Conservation (phyloP, 495 filamentous ascomycete genomes). For the Symbiotaphrina buchneri region DNA sequence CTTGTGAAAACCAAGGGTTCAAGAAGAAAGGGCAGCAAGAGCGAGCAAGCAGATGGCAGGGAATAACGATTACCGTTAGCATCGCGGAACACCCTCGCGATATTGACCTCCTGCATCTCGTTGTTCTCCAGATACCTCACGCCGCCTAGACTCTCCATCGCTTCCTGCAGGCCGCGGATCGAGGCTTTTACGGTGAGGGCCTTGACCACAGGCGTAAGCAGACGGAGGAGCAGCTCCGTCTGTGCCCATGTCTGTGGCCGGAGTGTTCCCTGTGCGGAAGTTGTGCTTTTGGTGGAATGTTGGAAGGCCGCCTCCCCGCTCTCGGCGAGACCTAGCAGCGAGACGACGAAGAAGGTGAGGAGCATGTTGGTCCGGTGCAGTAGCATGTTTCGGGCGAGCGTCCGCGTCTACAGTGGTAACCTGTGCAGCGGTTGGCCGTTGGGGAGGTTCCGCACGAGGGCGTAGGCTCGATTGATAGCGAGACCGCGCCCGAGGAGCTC, state of each 20-base stretch:
- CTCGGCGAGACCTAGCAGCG: constrained; percentile 31
- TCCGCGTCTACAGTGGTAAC: too few species aligned
- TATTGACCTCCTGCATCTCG: constrained; percentile 35
- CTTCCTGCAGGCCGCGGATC: constrained; percentile 31
- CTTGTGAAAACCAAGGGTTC: too few species aligned
- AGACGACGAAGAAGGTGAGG: constrained; percentile 34
- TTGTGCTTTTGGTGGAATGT: constrained; percentile 6
- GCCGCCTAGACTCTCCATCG: constrained; percentile 52
- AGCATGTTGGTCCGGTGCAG: constrained; percentile 33
- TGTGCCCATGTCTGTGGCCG: constrained; percentile 3
- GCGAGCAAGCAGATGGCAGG: too few species aligned
- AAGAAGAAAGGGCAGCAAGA: too few species aligned
- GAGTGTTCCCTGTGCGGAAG: constrained; percentile 1
- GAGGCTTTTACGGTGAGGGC: constrained; percentile 32
- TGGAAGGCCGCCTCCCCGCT: constrained; percentile 2
- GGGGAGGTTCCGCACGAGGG: too few species aligned
- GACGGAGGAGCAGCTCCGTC: constrained; percentile 24
- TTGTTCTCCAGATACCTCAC: constrained; percentile 53
- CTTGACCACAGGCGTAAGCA: constrained; percentile 43
- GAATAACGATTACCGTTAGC: too few species aligned
- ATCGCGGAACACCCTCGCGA: constrained; percentile 41
- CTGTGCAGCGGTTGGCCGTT: too few species aligned
- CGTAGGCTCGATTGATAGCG: too few species aligned
- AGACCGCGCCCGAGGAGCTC: too few species aligned
- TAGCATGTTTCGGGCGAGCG: constrained; percentile 28